Percentiles rank a stretch among this genome's conserved stretches.
These are phyloP conservation scores for Xanthoceras sorbifolium DNA, from an alignment of 345 rosid genomes.

Conservation along the genomic window DNA sequence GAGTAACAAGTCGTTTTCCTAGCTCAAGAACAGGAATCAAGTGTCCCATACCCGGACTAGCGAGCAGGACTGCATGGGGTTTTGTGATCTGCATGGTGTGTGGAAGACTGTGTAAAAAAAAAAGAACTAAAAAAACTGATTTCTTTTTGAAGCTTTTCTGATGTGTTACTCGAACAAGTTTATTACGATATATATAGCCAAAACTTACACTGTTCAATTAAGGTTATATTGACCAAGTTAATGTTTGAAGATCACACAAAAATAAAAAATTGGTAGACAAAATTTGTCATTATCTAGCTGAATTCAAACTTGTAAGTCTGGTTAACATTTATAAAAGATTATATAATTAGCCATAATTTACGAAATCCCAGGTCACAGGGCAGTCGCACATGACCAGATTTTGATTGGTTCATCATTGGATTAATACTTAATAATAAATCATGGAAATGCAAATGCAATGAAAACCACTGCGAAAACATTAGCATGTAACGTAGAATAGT, in stretches of 20 bases:
- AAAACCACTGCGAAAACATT: too few species aligned
- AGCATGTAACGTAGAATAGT: too few species aligned
- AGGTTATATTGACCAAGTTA: too few species aligned
- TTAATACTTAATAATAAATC: neutral
- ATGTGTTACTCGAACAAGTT: neutral
- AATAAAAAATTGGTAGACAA: neutral
- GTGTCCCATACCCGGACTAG: slow-evolving; percentile 62
- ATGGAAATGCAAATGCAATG: neutral
- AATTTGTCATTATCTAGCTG: neutral
- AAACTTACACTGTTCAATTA: neutral
- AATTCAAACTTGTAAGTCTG: too few species aligned
- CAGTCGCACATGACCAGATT: neutral
- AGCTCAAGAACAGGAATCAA: slow-evolving; percentile 52
- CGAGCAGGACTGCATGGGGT: slow-evolving; percentile 36
- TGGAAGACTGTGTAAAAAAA: neutral
- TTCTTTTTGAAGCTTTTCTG: neutral
- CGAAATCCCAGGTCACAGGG: neutral
- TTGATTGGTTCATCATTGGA: neutral
- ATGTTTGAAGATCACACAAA: neutral
- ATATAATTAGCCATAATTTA: too few species aligned
- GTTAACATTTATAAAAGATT: neutral
- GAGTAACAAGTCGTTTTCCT: slow-evolving; percentile 34
- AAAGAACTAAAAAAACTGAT: neutral
- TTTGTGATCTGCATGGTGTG: slow-evolving; percentile 19
- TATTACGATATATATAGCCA: neutral